Evolutionary conservation across 163 green algal species (phyloP).

Genomic region (Chlorella variabilis): DNA sequence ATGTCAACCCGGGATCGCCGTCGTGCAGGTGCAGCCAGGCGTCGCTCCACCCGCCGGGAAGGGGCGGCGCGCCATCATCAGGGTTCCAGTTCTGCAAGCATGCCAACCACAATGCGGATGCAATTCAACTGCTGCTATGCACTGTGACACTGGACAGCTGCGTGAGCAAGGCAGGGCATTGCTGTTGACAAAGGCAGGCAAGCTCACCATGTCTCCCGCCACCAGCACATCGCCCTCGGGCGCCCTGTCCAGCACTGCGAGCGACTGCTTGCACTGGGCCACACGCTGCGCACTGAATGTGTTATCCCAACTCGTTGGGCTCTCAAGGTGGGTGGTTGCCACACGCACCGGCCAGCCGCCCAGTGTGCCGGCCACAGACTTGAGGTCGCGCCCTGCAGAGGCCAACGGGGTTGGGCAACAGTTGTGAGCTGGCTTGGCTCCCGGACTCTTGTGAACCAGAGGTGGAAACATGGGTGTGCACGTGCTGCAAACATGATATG

Average conservation of each 20-base stretch:
- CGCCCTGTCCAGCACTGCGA: constrained; percentile 13
- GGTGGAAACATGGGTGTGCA: neutral
- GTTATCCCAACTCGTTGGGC: constrained; percentile 31
- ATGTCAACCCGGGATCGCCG: constrained; percentile 50
- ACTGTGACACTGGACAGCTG: too few species aligned
- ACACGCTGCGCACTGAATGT: constrained; percentile 3
- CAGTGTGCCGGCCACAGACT: constrained; percentile 26
- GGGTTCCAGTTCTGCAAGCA: constrained; percentile 16
- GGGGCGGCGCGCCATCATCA: constrained; percentile 16
- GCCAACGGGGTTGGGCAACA: too few species aligned
- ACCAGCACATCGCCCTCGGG: constrained; percentile 43
- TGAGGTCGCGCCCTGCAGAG: constrained; percentile 31
- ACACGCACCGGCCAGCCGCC: constrained; percentile 33
- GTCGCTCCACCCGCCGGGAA: constrained; percentile 29
- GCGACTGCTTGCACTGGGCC: constrained; percentile 36
- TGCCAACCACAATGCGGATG: too few species aligned
- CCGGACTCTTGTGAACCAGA: too few species aligned
- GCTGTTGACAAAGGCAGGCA: too few species aligned
- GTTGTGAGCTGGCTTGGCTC: too few species aligned
- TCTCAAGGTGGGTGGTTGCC: constrained; percentile 59
- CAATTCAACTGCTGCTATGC: too few species aligned
- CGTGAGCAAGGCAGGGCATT: too few species aligned
- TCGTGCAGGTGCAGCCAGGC: constrained; percentile 39
- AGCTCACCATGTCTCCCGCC: constrained; percentile 53
- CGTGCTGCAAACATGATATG: neutral